Conservation (phyloP, 108 stramenopile species). For the Skeletonema marinoi region DNA sequence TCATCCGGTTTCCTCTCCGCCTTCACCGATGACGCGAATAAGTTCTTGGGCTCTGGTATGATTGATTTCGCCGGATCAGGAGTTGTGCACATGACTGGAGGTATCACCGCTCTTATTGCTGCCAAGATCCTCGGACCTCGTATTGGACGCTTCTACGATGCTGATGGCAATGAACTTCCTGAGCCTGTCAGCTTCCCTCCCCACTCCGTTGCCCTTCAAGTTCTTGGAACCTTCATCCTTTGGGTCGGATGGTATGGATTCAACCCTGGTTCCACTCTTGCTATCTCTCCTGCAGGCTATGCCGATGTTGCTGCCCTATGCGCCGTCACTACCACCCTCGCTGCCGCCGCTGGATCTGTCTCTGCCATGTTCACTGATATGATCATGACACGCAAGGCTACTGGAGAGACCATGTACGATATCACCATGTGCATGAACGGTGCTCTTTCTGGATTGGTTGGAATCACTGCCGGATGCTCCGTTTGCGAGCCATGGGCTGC, state of each 20-base stretch:
- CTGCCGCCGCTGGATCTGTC: constrained; percentile 75
- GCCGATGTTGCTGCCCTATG: constrained; percentile 63
- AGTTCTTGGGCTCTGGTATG: constrained; percentile 69
- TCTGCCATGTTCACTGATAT: constrained; percentile 79
- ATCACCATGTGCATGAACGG: constrained; percentile 87
- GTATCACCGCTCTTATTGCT: constrained; percentile 83
- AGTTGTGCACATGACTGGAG: constrained; percentile 79
- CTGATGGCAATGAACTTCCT: constrained; percentile 61
- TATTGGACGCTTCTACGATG: constrained; percentile 81
- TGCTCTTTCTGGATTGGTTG: constrained; percentile 33
- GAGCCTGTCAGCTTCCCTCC: constrained; percentile 72
- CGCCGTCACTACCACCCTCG: constrained; percentile 83
- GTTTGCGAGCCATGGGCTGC: constrained; percentile 76
- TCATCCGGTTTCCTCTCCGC: too few species aligned
- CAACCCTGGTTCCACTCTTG: constrained; percentile 85
- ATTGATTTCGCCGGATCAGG: constrained; percentile 79
- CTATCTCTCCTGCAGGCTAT: constrained; percentile 34
- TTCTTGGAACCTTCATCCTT: constrained; percentile 84
- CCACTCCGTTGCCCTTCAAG: constrained; percentile 83
- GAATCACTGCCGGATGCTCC: not conserved
- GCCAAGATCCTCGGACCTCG: constrained; percentile 85
- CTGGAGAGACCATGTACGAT: constrained; percentile 80
- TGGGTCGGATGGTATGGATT: constrained; percentile 60
- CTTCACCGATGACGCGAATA: too few species aligned
- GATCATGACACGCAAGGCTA: constrained; percentile 41